Evolutionary conservation across 148 eudicot species (phyloP).

Genomic region (Camellia granthamiana): DNA sequence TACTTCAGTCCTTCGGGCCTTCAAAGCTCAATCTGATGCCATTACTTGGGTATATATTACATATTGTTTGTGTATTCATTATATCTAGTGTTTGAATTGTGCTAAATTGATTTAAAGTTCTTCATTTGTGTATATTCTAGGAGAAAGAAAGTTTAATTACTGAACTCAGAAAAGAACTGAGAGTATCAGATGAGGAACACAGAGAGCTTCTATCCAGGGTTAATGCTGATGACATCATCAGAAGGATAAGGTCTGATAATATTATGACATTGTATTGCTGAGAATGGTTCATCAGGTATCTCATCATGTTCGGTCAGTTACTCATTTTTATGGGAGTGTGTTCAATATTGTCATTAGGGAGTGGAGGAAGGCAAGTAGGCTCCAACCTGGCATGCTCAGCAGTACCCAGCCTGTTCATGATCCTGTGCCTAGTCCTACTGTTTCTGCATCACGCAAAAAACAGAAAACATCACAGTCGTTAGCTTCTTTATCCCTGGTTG

Average conservation of each 20-base stretch:
- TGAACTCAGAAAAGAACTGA: constrained; percentile 58
- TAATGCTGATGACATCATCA: constrained; percentile 48
- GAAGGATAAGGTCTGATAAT: constrained; percentile 49
- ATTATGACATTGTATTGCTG: background rate
- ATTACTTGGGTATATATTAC: constrained; percentile 67
- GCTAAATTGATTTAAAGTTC: constrained; percentile 13
- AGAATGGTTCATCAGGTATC: background rate
- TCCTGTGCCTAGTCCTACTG: constrained; percentile 41
- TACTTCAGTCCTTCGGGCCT: constrained; percentile 73
- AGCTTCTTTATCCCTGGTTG: constrained; percentile 35
- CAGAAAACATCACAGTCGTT: constrained; percentile 35
- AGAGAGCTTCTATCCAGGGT: constrained; percentile 59
- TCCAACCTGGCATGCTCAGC: constrained; percentile 33
- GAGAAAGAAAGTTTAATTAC: constrained; percentile 78
- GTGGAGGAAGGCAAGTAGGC: constrained; percentile 50
- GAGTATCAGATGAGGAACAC: constrained; percentile 61
- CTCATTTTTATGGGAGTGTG: too few species aligned
- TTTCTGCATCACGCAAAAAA: constrained; percentile 51
- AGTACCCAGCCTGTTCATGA: constrained; percentile 33
- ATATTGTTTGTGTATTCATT: background rate
- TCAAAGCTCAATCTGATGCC: constrained; percentile 90
- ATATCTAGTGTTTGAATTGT: background rate
- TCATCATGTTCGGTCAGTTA: background rate
- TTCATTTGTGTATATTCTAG: constrained; percentile 34
- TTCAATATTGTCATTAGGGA: constrained; percentile 36